Conservation (phyloP, 78 protist genomes). For the Andalucia godoyi region DNA sequence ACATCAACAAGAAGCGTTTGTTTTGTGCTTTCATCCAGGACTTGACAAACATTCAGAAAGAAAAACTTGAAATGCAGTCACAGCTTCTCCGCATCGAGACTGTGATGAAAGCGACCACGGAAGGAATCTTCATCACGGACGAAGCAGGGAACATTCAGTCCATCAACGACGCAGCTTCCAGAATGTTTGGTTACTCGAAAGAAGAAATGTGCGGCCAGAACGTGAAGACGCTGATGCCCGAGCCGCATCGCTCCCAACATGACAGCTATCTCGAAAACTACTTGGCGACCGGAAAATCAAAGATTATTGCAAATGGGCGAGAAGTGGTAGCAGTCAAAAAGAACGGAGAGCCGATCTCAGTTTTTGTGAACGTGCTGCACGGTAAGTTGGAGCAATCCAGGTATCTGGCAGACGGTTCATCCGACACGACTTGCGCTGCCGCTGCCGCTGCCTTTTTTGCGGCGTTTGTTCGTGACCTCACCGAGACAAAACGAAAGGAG, state of each 20-base stretch:
- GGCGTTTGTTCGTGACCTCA: not conserved
- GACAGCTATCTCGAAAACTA: not conserved
- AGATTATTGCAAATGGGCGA: not conserved
- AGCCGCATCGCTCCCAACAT: not conserved
- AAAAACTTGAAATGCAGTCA: too few species aligned
- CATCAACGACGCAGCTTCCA: not conserved
- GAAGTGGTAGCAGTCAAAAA: not conserved
- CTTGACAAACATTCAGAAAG: too few species aligned
- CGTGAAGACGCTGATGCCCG: constrained; percentile 9
- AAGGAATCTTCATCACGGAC: too few species aligned
- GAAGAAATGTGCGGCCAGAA: not conserved
- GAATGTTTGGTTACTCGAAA: not conserved
- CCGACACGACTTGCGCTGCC: too few species aligned
- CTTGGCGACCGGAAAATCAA: not conserved
- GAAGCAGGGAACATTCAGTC: constrained; percentile 2
- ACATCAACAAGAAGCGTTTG: too few species aligned
- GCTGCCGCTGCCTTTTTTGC: not conserved
- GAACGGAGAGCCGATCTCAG: not conserved
- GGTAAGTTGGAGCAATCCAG: not conserved
- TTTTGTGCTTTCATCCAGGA: too few species aligned
- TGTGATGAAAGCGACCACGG: too few species aligned
- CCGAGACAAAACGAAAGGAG: too few species aligned
- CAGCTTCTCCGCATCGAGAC: too few species aligned
- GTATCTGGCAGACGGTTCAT: constrained; percentile 11
- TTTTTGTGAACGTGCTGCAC: not conserved